Base-by-base conservation (phyloP, 306 rosid genomes). In the Prunus mongolica region DNA sequence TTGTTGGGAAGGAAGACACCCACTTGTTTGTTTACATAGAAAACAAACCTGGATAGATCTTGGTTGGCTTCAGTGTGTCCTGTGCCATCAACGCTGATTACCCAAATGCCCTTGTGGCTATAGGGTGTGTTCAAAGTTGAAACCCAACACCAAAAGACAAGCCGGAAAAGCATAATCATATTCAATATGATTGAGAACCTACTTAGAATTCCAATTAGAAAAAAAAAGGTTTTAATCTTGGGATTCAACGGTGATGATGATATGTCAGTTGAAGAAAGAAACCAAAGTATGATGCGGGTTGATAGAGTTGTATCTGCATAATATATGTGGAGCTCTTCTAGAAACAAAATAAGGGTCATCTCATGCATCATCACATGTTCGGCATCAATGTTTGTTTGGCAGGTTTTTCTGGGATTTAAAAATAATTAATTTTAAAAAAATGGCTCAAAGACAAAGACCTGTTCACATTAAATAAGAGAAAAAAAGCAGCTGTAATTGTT, bases 1-100 rank as follows among this genome's bases (percentile, higher is more conserved):
- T 79, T 51, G 86, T 82, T 86, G 85, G 66, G 77, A 69, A 38
- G 66, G 56, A 64, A 51, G 55, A 46, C 5, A 52, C 61, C 67
- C 73, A 14, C 54, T 54, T 72, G 69, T 34, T 76, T 51, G 74
- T 72, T 54, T 65, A 1, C 41, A 63, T 28, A 41, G 54, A 25
- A 62, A 47, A 70, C 54, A 30, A 79, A 66, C 22, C 20, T 65
- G 69, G 34, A 69, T 44, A 20, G 73, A 76, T 67, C 75, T 64
- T 78, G 73, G 74, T 47, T 65, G 73, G 67, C 6, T 65, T 76
- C 30, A 25, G 7, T 57, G 71, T 25, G 56, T 72, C 79, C 12
- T 28, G n/a, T 9, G 68, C 71, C 38, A 49, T 13, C 54, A 1
- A 12, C 60, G 63, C 81, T 77, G 54, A 68, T 55, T 76, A 70